A percentile compares a stretch with the other conserved stretches of the same genome.
These are phyloP conservation scores for Aspergillus fumigatiaffinis DNA, from an alignment of 2,329 filamentous ascomycete genomes.

Conservation along the genomic window DNA sequence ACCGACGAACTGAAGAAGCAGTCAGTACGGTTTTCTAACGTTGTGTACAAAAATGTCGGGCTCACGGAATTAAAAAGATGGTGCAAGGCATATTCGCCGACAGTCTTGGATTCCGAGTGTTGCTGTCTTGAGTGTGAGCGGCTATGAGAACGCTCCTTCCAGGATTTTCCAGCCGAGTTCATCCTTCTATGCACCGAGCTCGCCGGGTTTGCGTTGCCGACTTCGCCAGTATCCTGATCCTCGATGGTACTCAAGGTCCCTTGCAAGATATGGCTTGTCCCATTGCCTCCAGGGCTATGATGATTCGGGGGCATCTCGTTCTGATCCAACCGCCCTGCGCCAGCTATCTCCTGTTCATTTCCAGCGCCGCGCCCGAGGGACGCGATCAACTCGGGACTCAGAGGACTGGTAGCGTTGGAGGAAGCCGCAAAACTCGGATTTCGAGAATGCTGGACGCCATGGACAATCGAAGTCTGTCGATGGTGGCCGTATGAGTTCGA, in stretches of 20 bases:
- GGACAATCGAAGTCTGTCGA: slow-evolving; percentile 93
- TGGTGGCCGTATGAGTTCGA: slow-evolving; percentile 74
- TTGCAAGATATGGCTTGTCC: slow-evolving; percentile 21
- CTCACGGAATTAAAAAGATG: slow-evolving; percentile 87
- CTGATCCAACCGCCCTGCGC: slow-evolving; percentile 29
- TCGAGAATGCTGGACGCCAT: slow-evolving; percentile 85
- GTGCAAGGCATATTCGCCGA: slow-evolving; percentile 96
- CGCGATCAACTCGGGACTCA: slow-evolving; percentile 82
- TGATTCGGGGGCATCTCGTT: slow-evolving; percentile 27
- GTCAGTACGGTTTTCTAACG: slow-evolving; percentile 27
- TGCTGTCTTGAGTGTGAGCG: slow-evolving; percentile 69
- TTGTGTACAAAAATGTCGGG: slow-evolving; percentile 13
- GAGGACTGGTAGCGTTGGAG: slow-evolving; percentile 69
- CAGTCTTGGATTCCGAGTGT: slow-evolving; percentile 77
- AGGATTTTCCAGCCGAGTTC: slow-evolving; percentile 62
- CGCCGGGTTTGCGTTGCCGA: slow-evolving; percentile 21
- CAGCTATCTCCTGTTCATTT: slow-evolving; percentile 46
- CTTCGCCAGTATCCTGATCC: slow-evolving; percentile 33
- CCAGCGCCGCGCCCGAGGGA: slow-evolving; percentile 57
- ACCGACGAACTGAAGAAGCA: slow-evolving; percentile 67
- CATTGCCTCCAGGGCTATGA: slow-evolving; percentile 40
- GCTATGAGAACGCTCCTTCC: slow-evolving; percentile 69
- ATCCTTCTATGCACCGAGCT: slow-evolving; percentile 33
- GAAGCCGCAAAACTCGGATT: slow-evolving; percentile 72
- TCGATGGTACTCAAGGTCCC: slow-evolving; percentile 35